A percentile compares a stretch with the other conserved stretches of the same genome.
Conservation (phyloP, 345 rosid species). For the Rhizophora apiculata region DNA sequence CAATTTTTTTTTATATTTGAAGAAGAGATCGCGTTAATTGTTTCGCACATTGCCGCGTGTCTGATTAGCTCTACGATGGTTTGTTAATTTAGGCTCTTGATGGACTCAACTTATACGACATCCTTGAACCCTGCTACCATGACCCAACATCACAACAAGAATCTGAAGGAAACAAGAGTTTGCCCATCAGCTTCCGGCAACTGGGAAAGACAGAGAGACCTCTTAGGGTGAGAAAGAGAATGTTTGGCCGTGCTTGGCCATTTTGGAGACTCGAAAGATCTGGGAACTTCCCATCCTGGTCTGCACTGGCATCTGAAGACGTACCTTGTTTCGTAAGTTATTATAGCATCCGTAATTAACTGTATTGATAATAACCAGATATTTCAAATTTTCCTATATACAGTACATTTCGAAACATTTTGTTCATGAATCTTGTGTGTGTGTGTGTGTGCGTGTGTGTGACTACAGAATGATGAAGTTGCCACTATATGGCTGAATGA, state of each 20-base stretch:
- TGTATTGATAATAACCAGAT: too few species aligned
- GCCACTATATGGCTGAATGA: conserved; percentile 47
- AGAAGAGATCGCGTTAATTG: too few species aligned
- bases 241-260: conserved; percentile 52
- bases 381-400: too few species aligned
- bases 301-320: conserved; percentile 13
- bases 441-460: too few species aligned
- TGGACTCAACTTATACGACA: conserved; percentile 42
- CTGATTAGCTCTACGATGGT: not conserved
- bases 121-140: conserved; percentile 50
- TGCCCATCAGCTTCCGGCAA: conserved; percentile 41
- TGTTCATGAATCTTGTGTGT: too few species aligned
- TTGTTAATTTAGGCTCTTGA: conserved; percentile 22
- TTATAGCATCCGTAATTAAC: too few species aligned
- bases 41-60: too few species aligned
- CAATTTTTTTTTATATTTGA: too few species aligned
- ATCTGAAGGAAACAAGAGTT: conserved; percentile 12
- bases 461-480: conserved; percentile 39
- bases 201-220: conserved; percentile 37
- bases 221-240: conserved; percentile 38
- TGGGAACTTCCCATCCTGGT: conserved; percentile 36
- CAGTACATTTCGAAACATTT: too few species aligned
- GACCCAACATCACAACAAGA: conserved; percentile 19
- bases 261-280: conserved; percentile 20
- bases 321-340: conserved; percentile 40